Evolutionary conservation across 176 grass and related monocot species (phyloP), one percentile per base, ranked within the genome.

Genomic region (Oryza coarctata): DNA sequence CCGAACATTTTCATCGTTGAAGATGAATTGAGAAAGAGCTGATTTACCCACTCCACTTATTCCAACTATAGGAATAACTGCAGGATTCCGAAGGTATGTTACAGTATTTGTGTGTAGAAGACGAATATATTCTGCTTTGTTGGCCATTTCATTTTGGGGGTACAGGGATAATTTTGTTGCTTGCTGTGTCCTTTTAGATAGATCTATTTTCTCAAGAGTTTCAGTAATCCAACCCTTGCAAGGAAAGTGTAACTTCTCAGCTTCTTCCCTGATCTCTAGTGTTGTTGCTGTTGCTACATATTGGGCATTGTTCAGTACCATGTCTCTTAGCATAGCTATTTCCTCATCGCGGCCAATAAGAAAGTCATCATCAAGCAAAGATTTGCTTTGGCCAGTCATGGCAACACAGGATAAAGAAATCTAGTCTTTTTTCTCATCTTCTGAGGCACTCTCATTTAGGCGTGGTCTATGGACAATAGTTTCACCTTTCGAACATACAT

Each of bases 31-130:
- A 1, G 80, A 38, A 47, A 73, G 57, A 32, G 80, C 29, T 33
- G 80, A 62, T 73, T 82, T 82, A 30, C 80, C 80, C 4, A 82
- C 69, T 23, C 80, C 57, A 11, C 69, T 34, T 7, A 73, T 64
- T 82, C 80, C 80, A 34, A 82, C 69, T 6, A 82, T 47, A 11
- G 80, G 80, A 82, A 82, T 73, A 1, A 82, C 29, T 33, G 41
- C 22, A 25, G 80, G 80, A 60, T 82, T 82, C 57, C 12, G 28
- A 70, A 73, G 17, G 31, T 9, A 34, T 29, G 15, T 67, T 20
- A 9, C 36, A 47, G 3, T 34, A 13, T 12, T 35, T 39, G 34
- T 34, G 28, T 4, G 38, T 40, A 9, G 10, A 3, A 73, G 10
- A 13, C 0, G 55, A 20, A 57, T 63, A 41, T 73, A 82, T 64